A percentile compares a stretch with the other conserved stretches of the same genome.
phyloP scores from a whole-genome alignment of 768 basidiomycete genomes.

The Rubroboletus pulcherrimus region DNA sequence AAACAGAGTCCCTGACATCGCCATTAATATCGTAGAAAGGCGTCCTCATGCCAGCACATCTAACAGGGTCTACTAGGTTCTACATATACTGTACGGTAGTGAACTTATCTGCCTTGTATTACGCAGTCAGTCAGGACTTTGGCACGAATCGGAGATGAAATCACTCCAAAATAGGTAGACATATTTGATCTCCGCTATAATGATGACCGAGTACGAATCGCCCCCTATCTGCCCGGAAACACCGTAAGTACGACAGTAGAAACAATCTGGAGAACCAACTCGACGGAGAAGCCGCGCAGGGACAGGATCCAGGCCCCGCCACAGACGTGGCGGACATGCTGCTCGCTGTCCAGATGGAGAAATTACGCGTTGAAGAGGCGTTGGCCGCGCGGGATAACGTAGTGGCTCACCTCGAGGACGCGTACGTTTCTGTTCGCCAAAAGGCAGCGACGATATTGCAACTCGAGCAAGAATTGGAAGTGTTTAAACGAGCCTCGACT shows the following conservation, averaged over 20 bases:
- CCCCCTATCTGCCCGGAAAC: neutral
- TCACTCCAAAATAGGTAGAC: neutral
- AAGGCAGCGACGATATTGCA: constrained; percentile 51
- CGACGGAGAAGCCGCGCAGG: neutral
- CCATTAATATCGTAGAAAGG: neutral
- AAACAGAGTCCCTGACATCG: neutral
- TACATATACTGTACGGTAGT: neutral
- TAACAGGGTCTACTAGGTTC: constrained; percentile 11
- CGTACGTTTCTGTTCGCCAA: constrained; percentile 57
- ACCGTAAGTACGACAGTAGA: neutral
- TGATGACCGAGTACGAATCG: neutral
- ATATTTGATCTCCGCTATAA: constrained; percentile 7
- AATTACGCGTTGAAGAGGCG: constrained; percentile 51
- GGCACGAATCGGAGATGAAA: neutral
- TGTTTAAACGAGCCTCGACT: constrained; percentile 20
- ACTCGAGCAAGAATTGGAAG: constrained; percentile 41
- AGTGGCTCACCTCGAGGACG: constrained; percentile 54
- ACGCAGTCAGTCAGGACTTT: too few species aligned
- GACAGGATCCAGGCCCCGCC: constrained; percentile 11
- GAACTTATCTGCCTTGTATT: neutral
- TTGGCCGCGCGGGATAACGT: constrained; percentile 60
- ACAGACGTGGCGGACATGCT: constrained; percentile 42
- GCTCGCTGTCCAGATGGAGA: constrained; percentile 52
- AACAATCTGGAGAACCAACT: constrained; percentile 6
- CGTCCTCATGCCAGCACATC: constrained; percentile 1